Conservation (phyloP, 768 basidiomycete species). For the Dictyophora rubrovolvata region DNA sequence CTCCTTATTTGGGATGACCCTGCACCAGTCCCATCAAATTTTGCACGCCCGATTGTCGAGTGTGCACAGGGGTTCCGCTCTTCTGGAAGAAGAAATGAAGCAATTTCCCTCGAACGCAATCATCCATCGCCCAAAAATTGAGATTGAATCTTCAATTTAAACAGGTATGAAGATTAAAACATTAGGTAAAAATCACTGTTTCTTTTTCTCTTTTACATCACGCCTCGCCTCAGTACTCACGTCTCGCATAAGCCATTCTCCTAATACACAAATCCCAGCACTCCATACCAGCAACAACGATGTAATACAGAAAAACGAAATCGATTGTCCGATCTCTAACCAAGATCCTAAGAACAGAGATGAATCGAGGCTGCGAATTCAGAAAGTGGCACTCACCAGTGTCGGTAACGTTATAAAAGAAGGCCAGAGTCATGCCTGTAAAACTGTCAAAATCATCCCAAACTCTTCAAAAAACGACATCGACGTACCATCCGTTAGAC, state of each 20-base stretch:
- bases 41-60: too few relatives aligned
- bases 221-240: not conserved
- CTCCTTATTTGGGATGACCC: too few relatives aligned
- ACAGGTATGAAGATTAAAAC: too few relatives aligned
- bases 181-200: not conserved
- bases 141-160: too few relatives aligned
- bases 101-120: too few relatives aligned
- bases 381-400: constrained; percentile 37
- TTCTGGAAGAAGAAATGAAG: too few relatives aligned
- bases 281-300: constrained; percentile 73
- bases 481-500: constrained; percentile 55
- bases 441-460: not conserved
- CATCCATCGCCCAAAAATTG: too few relatives aligned
- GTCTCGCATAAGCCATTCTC: constrained; percentile 53
- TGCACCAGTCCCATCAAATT: too few relatives aligned
- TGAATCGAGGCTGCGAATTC: constrained; percentile 1
- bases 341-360: constrained; percentile 48
- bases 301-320: constrained; percentile 80
- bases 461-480: not conserved
- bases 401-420: constrained; percentile 78
- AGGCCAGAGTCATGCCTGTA: constrained; percentile 69
- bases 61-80: too few relatives aligned
- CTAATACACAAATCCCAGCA: constrained; percentile 61
- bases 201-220: not conserved
- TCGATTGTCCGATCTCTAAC: constrained; percentile 83